Evolutionary conservation across 1,284 basidiomycete genomes (phyloP), one percentile per base, ranked within the genome.

Genomic region (Abortiporus biennis): DNA sequence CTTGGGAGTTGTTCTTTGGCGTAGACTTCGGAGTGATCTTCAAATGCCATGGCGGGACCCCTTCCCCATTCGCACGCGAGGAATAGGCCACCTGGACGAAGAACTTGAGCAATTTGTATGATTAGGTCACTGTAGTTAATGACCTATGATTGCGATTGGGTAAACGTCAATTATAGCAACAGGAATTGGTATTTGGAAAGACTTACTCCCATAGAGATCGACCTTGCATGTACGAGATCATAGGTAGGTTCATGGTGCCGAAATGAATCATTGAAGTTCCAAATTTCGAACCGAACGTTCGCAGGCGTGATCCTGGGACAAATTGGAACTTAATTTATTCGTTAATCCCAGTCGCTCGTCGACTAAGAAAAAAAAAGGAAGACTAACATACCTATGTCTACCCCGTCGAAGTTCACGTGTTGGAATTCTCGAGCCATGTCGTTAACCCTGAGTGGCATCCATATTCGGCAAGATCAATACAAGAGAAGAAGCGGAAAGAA

Each of bases 361-460:
- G n/a, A 29, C 27, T 9, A 9, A 29, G 27, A 8, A 29, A 9
- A 29, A 8, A 29, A 29, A 8, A n/a, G 38, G 25, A 37, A 20
- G 5, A 40, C 22, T 8, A 32, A 17, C 19, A 32, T 57, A 85
- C 83, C 83, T 49, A 84, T 81, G 61, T 89, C 85, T 42, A 85
- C 57, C 37, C 80, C 85, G 49, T 73, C 66, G 54, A 88, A 82
- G 51, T 65, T 63, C 43, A 75, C 79, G 53, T 74, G 66, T 20
- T 74, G 77, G 55, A 81, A 88, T 38, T 69, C 65, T 38, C 53
- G 59, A 41, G 80, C 81, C 79, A 89, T 82, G 49, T 85, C 78
- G 56, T 80, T 68, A 4, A 78, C 66, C 85, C 85, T 88, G 56
- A 20, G 20, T 23, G 23, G 19, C 27, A n/a, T n/a, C n/a, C 11